phyloP scores from a whole-genome alignment of 2,329 filamentous ascomycete genomes.

The Talaromyces islandicus region DNA sequence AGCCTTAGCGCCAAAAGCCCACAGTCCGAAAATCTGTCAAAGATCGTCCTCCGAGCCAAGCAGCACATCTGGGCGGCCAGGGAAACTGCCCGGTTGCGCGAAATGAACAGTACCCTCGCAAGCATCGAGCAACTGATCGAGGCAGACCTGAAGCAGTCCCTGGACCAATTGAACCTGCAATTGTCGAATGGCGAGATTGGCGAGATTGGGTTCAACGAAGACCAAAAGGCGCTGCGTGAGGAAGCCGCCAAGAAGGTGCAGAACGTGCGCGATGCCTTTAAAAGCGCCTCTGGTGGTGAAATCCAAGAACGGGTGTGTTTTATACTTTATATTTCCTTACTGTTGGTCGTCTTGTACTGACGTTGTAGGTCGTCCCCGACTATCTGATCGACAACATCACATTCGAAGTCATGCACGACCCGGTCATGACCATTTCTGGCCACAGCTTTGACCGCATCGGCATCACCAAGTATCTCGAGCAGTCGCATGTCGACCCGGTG shows the following conservation, averaged over 20 bases:
- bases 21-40: constrained; percentile 65
- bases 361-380: constrained; percentile 39
- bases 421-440: constrained; percentile 61
- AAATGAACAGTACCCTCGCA: constrained; percentile 37
- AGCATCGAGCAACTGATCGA: constrained; percentile 36
- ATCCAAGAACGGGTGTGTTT: constrained; percentile 38
- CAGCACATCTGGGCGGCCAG: constrained; percentile 76
- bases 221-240: constrained; percentile 52
- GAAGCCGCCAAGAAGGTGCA: constrained; percentile 43
- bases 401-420: constrained; percentile 48
- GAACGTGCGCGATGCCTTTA: constrained; percentile 40
- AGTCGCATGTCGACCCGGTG: constrained; percentile 70
- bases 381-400: constrained; percentile 45
- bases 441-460: constrained; percentile 84
- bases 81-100: constrained; percentile 49
- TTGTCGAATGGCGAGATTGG: constrained; percentile 40
- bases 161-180: constrained; percentile 28
- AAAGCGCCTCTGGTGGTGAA: constrained; percentile 34
- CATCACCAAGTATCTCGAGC: constrained; percentile 77
- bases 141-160: constrained; percentile 31
- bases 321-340: background rate
- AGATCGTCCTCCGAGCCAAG: constrained; percentile 71
- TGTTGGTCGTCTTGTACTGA: background rate
- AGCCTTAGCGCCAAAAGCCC: constrained; percentile 60
- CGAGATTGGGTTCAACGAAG: constrained; percentile 64